These are phyloP conservation scores for Lactarius tabidus DNA, from an alignment of 768 basidiomycete species.

Conservation along the genomic window DNA sequence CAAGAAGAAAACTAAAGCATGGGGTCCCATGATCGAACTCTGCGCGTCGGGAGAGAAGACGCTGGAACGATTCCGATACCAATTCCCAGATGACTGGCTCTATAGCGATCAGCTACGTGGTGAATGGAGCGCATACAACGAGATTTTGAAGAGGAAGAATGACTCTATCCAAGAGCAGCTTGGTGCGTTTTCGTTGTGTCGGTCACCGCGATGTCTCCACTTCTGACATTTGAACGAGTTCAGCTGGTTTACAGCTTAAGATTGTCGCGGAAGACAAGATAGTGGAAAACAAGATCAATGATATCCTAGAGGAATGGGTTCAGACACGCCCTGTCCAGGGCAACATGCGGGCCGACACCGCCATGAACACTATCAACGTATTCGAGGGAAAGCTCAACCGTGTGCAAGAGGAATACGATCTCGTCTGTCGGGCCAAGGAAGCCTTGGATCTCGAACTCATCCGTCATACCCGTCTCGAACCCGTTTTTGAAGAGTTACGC, in stretches of 20 bases:
- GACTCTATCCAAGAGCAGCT: slow-evolving; percentile 98
- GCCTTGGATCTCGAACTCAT: slow-evolving; percentile 90
- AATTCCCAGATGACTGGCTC: slow-evolving; percentile 96
- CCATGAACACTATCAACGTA: slow-evolving; percentile 92
- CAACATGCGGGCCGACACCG: slow-evolving; percentile 91
- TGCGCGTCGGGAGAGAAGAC: slow-evolving; percentile 96
- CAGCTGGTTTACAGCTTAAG: slow-evolving; percentile 96
- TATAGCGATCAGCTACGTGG: slow-evolving; percentile 96
- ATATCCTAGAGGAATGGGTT: slow-evolving; percentile 92
- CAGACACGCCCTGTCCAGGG: slow-evolving; percentile 95
- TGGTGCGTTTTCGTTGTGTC: slow-evolving; percentile 47
- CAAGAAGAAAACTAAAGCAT: slow-evolving; percentile 93
- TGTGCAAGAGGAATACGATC: slow-evolving; percentile 91
- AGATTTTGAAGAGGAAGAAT: slow-evolving; percentile 96
- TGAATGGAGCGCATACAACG: slow-evolving; percentile 98
- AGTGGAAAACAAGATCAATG: slow-evolving; percentile 91
- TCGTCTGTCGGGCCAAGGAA: slow-evolving; percentile 94
- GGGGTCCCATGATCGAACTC: slow-evolving; percentile 94
- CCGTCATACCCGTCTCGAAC: slow-evolving; percentile 86
- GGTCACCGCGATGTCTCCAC: background rate
- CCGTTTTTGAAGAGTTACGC: slow-evolving; percentile 90
- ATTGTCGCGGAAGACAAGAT: slow-evolving; percentile 99
- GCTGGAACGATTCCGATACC: slow-evolving; percentile 92
- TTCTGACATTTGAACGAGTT: background rate
- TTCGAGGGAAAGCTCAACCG: slow-evolving; percentile 89